A percentile compares a stretch with the other conserved stretches of the same genome.
Evolutionary conservation across 305 asterid species (phyloP).

Genomic region (Fraxinus latifolia): DNA sequence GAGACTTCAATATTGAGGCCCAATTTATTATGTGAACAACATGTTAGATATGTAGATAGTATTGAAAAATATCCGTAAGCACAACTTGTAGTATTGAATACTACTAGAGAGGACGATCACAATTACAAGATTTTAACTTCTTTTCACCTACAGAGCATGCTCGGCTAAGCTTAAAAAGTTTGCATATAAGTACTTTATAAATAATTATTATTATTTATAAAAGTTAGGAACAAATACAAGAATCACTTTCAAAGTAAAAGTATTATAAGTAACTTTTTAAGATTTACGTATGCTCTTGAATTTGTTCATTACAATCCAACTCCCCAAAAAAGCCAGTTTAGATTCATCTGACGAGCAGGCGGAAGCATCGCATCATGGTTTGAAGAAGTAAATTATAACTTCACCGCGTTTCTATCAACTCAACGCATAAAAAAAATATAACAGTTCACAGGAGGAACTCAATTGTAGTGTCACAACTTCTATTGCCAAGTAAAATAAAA

Average conservation of each 20-base stretch:
- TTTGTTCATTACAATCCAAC: background rate
- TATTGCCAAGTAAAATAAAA: slow-evolving; percentile 13
- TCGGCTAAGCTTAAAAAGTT: background rate
- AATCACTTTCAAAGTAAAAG: background rate
- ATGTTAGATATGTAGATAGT: background rate
- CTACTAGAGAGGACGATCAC: background rate
- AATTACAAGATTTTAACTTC: too few relatives aligned
- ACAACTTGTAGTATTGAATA: background rate
- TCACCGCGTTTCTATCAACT: background rate
- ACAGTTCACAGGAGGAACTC: background rate
- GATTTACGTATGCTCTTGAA: background rate
- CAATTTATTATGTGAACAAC: background rate
- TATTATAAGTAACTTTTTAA: background rate
- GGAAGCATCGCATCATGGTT: background rate
- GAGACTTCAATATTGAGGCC: background rate
- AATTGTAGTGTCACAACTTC: background rate
- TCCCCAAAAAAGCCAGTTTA: background rate
- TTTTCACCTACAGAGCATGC: background rate
- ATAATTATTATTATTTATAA: background rate
- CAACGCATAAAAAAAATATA: background rate
- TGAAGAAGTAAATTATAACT: background rate
- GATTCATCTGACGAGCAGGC: background rate
- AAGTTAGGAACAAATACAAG: background rate
- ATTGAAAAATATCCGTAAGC: background rate
- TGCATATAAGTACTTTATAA: background rate